Percentiles rank a stretch among this genome's conserved stretches.
Evolutionary conservation across 352 stramenopile species (phyloP).

Genomic region (Globisporangium cylindrosporum): DNA sequence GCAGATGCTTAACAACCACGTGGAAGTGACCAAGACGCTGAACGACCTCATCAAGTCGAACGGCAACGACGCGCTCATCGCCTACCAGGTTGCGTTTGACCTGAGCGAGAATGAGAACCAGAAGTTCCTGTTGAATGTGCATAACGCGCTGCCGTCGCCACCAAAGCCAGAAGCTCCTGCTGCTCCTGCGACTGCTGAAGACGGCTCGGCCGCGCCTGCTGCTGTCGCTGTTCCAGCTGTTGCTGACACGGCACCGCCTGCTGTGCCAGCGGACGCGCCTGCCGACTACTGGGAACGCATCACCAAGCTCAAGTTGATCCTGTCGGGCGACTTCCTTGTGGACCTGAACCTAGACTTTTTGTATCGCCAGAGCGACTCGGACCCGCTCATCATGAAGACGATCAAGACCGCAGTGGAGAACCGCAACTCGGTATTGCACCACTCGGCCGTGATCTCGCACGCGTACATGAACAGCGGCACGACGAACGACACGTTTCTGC

Average conservation of each 20-base stretch:
- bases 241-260: constrained; percentile 25
- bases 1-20: constrained; percentile 83
- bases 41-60: constrained; percentile 75
- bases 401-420: constrained; percentile 93
- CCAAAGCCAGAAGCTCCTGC: constrained; percentile 30
- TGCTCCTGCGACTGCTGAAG: constrained; percentile 28
- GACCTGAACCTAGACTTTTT: constrained; percentile 94
- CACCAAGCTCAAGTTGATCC: constrained; percentile 84
- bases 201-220: constrained; percentile 7
- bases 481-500: constrained; percentile 96
- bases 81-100: constrained; percentile 98
- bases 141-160: constrained; percentile 75
- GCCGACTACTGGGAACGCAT: constrained; percentile 82
- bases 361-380: constrained; percentile 87
- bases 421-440: constrained; percentile 97
- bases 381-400: constrained; percentile 92
- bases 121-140: constrained; percentile 94
- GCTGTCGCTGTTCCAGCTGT: constrained; percentile 27
- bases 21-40: constrained; percentile 87
- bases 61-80: constrained; percentile 84
- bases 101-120: constrained; percentile 97
- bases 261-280: constrained; percentile 41
- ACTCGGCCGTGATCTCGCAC: constrained; percentile 96
- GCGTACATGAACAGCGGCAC: constrained; percentile 98
- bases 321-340: constrained; percentile 89